Evolutionary conservation across 2,329 filamentous ascomycete genomes (phyloP).

Genomic region (Neobulgaria alba): DNA sequence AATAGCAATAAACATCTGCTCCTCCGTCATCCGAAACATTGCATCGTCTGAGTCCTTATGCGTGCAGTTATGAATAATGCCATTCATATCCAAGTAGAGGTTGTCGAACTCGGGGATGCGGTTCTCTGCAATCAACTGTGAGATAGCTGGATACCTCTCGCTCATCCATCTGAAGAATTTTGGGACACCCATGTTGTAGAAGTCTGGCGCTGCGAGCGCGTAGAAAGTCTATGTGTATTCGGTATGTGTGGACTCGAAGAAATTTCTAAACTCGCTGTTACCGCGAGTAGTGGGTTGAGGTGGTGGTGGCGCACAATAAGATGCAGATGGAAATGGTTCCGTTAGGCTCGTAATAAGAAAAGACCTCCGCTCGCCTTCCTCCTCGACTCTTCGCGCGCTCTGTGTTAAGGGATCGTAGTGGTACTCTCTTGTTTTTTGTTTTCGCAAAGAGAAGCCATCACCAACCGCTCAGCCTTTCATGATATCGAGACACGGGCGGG

Average conservation of each 20-base stretch:
- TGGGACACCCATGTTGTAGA: constrained; percentile 43
- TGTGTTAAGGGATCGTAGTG: constrained; percentile 10
- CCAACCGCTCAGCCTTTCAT: background rate
- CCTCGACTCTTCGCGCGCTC: constrained; percentile 1
- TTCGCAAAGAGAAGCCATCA: constrained; percentile 5
- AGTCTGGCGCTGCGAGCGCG: constrained; percentile 10
- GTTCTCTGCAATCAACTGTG: constrained; percentile 96
- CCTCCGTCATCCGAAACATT: constrained; percentile 87
- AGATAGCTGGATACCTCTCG: constrained; percentile 97
- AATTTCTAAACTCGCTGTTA: constrained; percentile 20
- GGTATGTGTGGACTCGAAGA: constrained; percentile 7
- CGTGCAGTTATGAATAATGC: constrained; percentile 98
- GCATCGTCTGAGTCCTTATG: constrained; percentile 93
- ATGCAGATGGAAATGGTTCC: background rate
- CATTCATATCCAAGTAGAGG: constrained; percentile 97
- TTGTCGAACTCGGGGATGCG: constrained; percentile 98
- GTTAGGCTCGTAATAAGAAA: constrained; percentile 8
- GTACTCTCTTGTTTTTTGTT: constrained; percentile 15
- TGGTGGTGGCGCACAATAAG: constrained; percentile 2
- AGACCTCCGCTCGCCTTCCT: constrained; percentile 5
- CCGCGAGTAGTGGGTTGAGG: constrained; percentile 20
- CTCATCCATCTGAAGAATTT: constrained; percentile 73
- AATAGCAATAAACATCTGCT: constrained; percentile 99
- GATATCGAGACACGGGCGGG: background rate
- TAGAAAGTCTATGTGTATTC: constrained; percentile 4